Base-by-base conservation (phyloP, 345 rosid species). In the Excoecaria agallocha region DNA sequence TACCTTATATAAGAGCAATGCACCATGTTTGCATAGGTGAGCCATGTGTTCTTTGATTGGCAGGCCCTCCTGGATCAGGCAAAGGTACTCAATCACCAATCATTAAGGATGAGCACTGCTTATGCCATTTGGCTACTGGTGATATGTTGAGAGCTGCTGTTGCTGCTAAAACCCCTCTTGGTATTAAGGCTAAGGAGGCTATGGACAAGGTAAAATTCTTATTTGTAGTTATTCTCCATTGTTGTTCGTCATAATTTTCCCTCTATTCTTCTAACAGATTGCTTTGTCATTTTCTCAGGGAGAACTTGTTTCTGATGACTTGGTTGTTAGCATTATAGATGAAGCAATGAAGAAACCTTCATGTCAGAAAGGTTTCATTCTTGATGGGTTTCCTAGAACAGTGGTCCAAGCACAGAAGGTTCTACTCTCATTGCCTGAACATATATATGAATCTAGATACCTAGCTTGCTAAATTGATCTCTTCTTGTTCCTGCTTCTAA, bases 1-100 rank as follows among this genome's bases (percentile, higher is more conserved):
- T 19, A 17, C 13, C 24, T 37, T 37, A 66, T 10, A 7, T 19
- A 59, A 6, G 63, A 8, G 19, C 38, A 13, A 20, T 35, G 22
- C 45, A 11, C 13, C 30, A 22, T 50, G 61, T 50, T 72, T 61
- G 0, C n/a, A 10, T 50, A 37, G 37, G 15, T 39, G n/a, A 49
- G 35, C 22, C 19, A 13, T 2, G 12, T 67, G 35, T 63, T 68
- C 45, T 52, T 38, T 62, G 58, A 24, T 67, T 63, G 37, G 72
- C 85, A 96, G 99, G 99, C 66, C 98, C 98, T 71, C 99, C 99
- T 64, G 99, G 99, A 75, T 94, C 97, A 0, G 99, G 99, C 2
- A 94, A 93, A 85, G 99, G 99, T 78, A 94, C 99, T 49, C 98
- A 96, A 63, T 96, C 98, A 38, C 96, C 98, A 12, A 82, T 91